Conservation (phyloP, 2,329 filamentous ascomycete species). For the Penicillium sp. region DNA sequence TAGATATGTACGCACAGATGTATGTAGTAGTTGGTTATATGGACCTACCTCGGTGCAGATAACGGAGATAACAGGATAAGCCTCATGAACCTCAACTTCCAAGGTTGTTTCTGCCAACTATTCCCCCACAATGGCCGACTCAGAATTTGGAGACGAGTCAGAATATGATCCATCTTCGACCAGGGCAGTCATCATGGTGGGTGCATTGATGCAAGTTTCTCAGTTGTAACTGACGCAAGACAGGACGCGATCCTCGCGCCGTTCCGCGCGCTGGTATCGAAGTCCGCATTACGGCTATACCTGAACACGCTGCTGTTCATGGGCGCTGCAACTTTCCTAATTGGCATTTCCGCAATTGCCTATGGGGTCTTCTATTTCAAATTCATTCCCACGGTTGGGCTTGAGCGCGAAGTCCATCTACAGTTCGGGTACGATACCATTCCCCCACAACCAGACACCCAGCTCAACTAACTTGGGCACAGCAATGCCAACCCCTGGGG, state of each 20-base stretch:
- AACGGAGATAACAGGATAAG: background rate
- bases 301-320: constrained; percentile 57
- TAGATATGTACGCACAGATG: background rate
- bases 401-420: constrained; percentile 61
- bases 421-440: constrained; percentile 56
- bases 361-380: constrained; percentile 67
- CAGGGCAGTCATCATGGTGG: constrained; percentile 13
- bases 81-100: background rate
- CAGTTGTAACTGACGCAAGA: constrained; percentile 17
- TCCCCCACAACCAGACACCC: background rate
- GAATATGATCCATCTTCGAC: constrained; percentile 18
- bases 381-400: constrained; percentile 64
- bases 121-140: constrained; percentile 19
- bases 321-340: constrained; percentile 52
- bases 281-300: constrained; percentile 62
- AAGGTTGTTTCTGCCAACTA: background rate
- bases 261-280: constrained; percentile 57
- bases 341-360: constrained; percentile 57
- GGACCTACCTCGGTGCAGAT: background rate
- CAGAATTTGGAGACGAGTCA: constrained; percentile 22
- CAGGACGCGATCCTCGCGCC: constrained; percentile 56
- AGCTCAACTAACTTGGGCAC: background rate
- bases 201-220: background rate
- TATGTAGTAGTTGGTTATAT: too few relatives aligned
- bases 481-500: constrained; percentile 53